Conservation (phyloP, 495 filamentous ascomycete species). For the Cudoniella acicularis region DNA sequence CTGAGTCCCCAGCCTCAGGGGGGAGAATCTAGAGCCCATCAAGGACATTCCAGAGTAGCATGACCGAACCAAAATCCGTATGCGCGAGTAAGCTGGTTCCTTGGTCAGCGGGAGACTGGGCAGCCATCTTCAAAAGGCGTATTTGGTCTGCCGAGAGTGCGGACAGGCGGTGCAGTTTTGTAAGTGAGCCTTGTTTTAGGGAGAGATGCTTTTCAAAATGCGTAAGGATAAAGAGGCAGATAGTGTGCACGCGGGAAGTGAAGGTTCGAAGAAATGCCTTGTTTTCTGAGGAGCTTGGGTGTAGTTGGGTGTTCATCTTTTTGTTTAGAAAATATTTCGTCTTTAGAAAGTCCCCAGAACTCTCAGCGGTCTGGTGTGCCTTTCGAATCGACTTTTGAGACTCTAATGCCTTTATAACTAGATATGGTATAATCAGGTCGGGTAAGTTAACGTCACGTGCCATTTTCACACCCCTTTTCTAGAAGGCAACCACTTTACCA, state of each 20-base stretch:
- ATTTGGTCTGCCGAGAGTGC: constrained; percentile 52
- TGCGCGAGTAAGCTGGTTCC: constrained; percentile 59
- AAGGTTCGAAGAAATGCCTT: neutral
- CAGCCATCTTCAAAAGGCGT: constrained; percentile 46
- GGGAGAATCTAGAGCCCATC: constrained; percentile 76
- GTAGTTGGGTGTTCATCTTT: neutral
- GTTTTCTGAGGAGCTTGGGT: neutral
- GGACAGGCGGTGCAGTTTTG: constrained; percentile 37
- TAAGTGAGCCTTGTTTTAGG: neutral
- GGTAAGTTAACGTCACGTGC: no score
- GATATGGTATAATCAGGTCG: no score
- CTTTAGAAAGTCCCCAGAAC: neutral
- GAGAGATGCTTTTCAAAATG: neutral
- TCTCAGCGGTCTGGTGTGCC: neutral
- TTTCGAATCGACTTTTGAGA: neutral
- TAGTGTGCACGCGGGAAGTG: neutral
- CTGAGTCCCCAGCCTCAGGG: constrained; percentile 25
- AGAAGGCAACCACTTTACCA: no score
- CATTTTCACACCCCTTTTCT: no score
- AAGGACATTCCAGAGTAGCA: constrained; percentile 73
- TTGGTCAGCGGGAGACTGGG: constrained; percentile 32
- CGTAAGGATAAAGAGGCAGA: neutral
- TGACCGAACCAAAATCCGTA: constrained; percentile 83
- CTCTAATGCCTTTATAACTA: neutral
- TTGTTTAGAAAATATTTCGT: neutral